Conservation (phyloP, 306 rosid genomes). For the Sechiopsis laciniata region DNA sequence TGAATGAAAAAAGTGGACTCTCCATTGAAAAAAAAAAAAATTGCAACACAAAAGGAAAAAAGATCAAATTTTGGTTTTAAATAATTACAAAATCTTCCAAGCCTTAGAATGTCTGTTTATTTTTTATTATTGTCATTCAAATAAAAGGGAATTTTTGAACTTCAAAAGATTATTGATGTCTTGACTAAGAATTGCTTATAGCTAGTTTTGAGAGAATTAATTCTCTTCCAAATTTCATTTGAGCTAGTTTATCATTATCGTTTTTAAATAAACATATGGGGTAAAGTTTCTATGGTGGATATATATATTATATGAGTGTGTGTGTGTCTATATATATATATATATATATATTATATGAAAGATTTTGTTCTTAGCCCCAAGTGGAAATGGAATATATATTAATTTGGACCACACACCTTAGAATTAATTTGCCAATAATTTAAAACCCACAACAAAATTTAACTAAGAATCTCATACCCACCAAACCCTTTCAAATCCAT, state of each 20-base stretch:
- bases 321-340: too few relatives aligned
- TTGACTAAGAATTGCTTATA: background rate
- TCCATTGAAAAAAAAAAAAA: too few relatives aligned
- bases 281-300: background rate
- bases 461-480: conserved; percentile 21
- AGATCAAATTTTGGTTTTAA: background rate
- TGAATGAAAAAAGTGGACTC: too few relatives aligned
- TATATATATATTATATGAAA: background rate
- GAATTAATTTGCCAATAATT: conserved; percentile 7
- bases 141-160: background rate
- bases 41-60: too few relatives aligned
- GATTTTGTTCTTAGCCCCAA: conserved; percentile 9
- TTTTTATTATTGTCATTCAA: background rate
- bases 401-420: conserved; percentile 15
- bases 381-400: conserved; percentile 7
- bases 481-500: background rate
- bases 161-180: background rate
- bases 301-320: too few relatives aligned
- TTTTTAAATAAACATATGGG: background rate
- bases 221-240: background rate
- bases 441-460: conserved; percentile 13
- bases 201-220: background rate
- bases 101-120: too few relatives aligned
- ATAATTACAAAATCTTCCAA: background rate
- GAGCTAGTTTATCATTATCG: background rate